Evolutionary conservation across 164 flowering plant genomes (phyloP), one percentile per base, ranked within the genome.

Genomic region (Berberis vulgaris): DNA sequence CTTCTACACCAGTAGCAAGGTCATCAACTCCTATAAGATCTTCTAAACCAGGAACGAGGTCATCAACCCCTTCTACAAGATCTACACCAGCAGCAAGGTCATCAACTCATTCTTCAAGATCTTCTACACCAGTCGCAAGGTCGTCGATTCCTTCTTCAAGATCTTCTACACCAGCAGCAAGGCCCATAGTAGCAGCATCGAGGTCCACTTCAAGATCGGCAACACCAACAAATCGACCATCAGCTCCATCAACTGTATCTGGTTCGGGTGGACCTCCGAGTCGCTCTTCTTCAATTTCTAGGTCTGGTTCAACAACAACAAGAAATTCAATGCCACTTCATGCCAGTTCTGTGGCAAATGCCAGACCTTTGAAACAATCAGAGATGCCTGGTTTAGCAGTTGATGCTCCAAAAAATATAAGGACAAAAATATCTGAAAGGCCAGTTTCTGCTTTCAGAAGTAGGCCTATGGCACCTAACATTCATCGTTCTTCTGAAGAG

Each of bases 321-420:
- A 85, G 64, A 75, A 86, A 66, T 65, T 75, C 91, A 1, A 79
- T 53, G 4, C 74, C 72, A 39, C 65, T 85, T 45, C 88, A 86
- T 41, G 83, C 86, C 43, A 72, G 59, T 65, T 86, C 91, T 13
- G 71, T 86, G 0, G 87, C 79, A 9, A 84, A 76, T 67, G 80
- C 96, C 40, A 77, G 87, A 74, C 89, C 88, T 41, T 86, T 85
- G 95, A 84, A 87, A 63, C 88, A 92, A 41, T 78, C 83, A 12
- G 95, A 86, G 67, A 81, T 84, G 84, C 93, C 88, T 72, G 92
- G 91, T 49, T 86, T 80, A 66, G 83, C 96, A 46, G 80, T 80
- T 63, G 89, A 91, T 49, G 81, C 83, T 38, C 95, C 92, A 39
- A 84, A 87, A 39, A 84, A 89, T 85, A 69, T 86, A 57, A 84